Evolutionary conservation across 345 rosid genomes (phyloP).

Genomic region (Camelina sativa): DNA sequence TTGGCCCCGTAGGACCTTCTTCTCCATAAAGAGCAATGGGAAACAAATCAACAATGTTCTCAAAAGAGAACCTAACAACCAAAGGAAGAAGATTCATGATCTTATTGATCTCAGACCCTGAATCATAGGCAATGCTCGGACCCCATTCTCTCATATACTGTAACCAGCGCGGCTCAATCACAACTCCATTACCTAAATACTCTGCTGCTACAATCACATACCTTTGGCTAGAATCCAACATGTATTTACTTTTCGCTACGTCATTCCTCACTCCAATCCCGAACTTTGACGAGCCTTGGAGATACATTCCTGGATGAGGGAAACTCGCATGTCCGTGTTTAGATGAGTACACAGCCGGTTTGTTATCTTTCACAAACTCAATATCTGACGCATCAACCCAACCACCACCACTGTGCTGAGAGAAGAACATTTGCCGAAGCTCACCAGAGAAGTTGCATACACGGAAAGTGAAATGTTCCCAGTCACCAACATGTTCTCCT

Average conservation of each 20-base stretch:
- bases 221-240: slow-evolving; percentile 70
- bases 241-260: slow-evolving; percentile 58
- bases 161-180: slow-evolving; percentile 80
- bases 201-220: slow-evolving; percentile 77
- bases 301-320: slow-evolving; percentile 77
- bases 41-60: slow-evolving; percentile 75
- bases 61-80: slow-evolving; percentile 73
- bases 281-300: slow-evolving; percentile 79
- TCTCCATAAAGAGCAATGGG: slow-evolving; percentile 92
- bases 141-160: slow-evolving; percentile 99
- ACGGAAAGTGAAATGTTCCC: slow-evolving; percentile 94
- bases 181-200: slow-evolving; percentile 66
- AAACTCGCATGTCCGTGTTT: slow-evolving; percentile 88
- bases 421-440: slow-evolving; percentile 76
- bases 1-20: slow-evolving; percentile 97
- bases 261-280: slow-evolving; percentile 85
- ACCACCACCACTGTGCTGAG: slow-evolving; percentile 89
- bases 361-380: slow-evolving; percentile 67
- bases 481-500: slow-evolving; percentile 86
- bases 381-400: slow-evolving; percentile 72
- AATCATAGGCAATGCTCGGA: slow-evolving; percentile 76
- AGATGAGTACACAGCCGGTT: slow-evolving; percentile 74
- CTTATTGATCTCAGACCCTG: slow-evolving; percentile 76
- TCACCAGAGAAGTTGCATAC: slow-evolving; percentile 85
- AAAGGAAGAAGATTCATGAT: slow-evolving; percentile 68